phyloP scores from a whole-genome alignment of 805 yeast species.

The Candida ovalis region DNA sequence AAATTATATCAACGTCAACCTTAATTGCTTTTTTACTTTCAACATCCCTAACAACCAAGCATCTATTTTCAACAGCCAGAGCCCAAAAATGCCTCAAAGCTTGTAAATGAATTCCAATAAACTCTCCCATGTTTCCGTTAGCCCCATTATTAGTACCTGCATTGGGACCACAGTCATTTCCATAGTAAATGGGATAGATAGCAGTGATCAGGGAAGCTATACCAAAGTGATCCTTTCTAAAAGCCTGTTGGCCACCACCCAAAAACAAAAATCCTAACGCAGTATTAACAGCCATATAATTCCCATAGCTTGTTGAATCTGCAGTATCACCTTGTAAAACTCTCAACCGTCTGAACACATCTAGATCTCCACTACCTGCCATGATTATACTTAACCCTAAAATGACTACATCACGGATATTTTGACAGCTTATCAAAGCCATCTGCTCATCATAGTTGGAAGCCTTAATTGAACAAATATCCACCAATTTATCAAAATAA shows the following conservation, averaged over 20 bases:
- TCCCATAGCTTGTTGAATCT: slow-evolving; percentile 50
- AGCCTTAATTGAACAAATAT: slow-evolving; percentile 39
- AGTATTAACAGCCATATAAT: slow-evolving; percentile 72
- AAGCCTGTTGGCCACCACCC: slow-evolving; percentile 90
- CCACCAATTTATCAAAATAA: slow-evolving; percentile 50
- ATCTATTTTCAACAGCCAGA: slow-evolving; percentile 72
- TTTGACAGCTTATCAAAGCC: slow-evolving; percentile 49
- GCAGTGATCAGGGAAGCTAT: slow-evolving; percentile 69
- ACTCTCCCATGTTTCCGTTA: slow-evolving; percentile 18
- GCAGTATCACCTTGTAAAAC: slow-evolving; percentile 57
- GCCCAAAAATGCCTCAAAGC: slow-evolving; percentile 92
- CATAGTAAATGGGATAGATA: slow-evolving; percentile 65
- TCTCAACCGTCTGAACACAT: slow-evolving; percentile 68
- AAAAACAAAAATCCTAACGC: slow-evolving; percentile 84
- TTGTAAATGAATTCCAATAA: slow-evolving; percentile 66
- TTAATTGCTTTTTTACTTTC: slow-evolving; percentile 53
- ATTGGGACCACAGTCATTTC: slow-evolving; percentile 20
- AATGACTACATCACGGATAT: slow-evolving; percentile 55
- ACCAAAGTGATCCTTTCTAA: slow-evolving; percentile 58
- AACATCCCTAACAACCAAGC: slow-evolving; percentile 73
- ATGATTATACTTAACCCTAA: slow-evolving; percentile 68
- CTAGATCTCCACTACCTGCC: slow-evolving; percentile 91
- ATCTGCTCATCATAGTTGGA: slow-evolving; percentile 55
- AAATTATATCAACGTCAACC: slow-evolving; percentile 33
- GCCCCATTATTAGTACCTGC: slow-evolving; percentile 16